Evolutionary conservation across 257 asterid genomes (phyloP).

Genomic region (Avicennia marina): DNA sequence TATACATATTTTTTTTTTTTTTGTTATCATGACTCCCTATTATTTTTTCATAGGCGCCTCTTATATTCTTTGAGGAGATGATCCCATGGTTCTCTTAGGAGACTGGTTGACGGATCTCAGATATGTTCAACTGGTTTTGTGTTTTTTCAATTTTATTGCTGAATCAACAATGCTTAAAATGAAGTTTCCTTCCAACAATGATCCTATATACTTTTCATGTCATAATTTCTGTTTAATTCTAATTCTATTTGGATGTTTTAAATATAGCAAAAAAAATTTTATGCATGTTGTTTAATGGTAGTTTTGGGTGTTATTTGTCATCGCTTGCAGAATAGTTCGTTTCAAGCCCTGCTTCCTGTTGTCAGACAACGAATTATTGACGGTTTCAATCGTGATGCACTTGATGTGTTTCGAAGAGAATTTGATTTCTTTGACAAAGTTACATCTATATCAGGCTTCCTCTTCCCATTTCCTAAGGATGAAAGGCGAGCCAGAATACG

Average conservation of each 20-base stretch:
- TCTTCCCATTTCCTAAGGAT: constrained; percentile 89
- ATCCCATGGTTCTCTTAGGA: background rate
- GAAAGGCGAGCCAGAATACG: constrained; percentile 93
- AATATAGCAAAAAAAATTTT: too few relatives aligned
- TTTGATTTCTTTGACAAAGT: constrained; percentile 98
- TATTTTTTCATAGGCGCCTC: background rate
- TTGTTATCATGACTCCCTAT: background rate
- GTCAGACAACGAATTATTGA: constrained; percentile 85
- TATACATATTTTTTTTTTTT: too few relatives aligned
- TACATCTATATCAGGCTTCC: constrained; percentile 95
- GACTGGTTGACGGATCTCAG: background rate
- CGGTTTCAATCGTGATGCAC: constrained; percentile 75
- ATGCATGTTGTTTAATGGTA: too few relatives aligned
- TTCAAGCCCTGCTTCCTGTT: constrained; percentile 75
- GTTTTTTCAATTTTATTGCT: background rate
- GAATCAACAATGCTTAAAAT: constrained; percentile 7
- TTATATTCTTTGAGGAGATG: background rate
- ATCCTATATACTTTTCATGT: background rate
- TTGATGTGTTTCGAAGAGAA: constrained; percentile 70
- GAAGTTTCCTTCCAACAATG: constrained; percentile 13
- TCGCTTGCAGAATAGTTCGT: constrained; percentile 54
- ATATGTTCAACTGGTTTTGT: constrained; percentile 10
- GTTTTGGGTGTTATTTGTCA: constrained; percentile 11
- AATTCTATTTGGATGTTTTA: too few relatives aligned
- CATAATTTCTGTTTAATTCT: constrained; percentile 10